phyloP scores from a whole-genome alignment of 495 filamentous ascomycete genomes.

The Viridothelium virens region DNA sequence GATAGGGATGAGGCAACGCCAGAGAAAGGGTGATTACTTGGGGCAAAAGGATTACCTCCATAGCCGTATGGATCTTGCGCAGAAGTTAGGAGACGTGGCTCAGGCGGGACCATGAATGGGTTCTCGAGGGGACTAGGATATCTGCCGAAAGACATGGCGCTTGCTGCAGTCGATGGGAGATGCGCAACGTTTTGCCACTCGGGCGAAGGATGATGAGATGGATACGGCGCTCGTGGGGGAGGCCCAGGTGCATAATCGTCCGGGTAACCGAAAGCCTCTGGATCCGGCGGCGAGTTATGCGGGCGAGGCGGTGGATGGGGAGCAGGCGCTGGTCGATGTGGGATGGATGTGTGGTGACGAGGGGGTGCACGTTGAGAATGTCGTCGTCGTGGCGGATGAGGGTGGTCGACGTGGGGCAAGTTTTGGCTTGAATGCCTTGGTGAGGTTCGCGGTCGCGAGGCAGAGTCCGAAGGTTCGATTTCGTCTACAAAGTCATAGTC shows the following conservation, averaged over 20 bases:
- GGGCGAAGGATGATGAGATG: conserved; percentile 25
- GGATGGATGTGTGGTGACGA: conserved; percentile 16
- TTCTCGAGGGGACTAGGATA: conserved; percentile 30
- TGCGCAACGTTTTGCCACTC: conserved; percentile 21
- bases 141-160: conserved; percentile 22
- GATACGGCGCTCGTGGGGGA: conserved; percentile 23
- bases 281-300: conserved; percentile 23
- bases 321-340: conserved; percentile 19
- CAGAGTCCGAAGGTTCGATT: conserved; percentile 36
- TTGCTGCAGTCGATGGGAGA: conserved; percentile 9
- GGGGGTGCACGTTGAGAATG: conserved; percentile 22
- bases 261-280: conserved; percentile 30
- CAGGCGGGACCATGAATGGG: conserved; percentile 17
- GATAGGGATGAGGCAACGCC: conserved; percentile 20
- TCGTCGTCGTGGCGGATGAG: conserved; percentile 24
- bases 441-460: conserved; percentile 28
- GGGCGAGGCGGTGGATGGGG: conserved; percentile 22
- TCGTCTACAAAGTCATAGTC: conserved; percentile 21
- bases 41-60: conserved; percentile 30
- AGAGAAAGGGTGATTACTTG: conserved; percentile 30
- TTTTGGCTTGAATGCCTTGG: conserved; percentile 20
- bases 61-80: conserved; percentile 32
- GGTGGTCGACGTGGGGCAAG: conserved; percentile 22
- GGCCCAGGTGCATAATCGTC: conserved; percentile 33
- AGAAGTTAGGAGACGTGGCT: conserved; percentile 16